phyloP scores from a whole-genome alignment of 352 stramenopile genomes.

The Phytophthora cactorum region DNA sequence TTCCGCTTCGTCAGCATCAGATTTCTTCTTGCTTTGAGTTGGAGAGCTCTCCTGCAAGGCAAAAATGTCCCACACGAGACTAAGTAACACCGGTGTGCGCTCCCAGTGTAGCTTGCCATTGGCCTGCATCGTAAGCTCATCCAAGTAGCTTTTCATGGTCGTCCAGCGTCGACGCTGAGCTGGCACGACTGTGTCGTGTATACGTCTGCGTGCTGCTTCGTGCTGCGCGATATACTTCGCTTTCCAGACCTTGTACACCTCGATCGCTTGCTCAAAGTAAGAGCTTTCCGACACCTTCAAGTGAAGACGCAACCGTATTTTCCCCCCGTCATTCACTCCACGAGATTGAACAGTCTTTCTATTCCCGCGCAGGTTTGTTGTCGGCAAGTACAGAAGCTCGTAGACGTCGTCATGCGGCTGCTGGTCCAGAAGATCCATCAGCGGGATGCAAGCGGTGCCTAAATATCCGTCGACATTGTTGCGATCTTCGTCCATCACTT shows the following conservation, averaged over 20 bases:
- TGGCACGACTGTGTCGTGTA: constrained; percentile 68
- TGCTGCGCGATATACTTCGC: constrained; percentile 65
- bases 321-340: constrained; percentile 29
- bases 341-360: not conserved
- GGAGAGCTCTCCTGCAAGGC: constrained; percentile 35
- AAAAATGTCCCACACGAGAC: constrained; percentile 81
- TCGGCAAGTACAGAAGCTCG: constrained; percentile 46
- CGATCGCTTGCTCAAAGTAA: constrained; percentile 68
- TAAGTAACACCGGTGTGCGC: constrained; percentile 65
- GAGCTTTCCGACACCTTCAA: constrained; percentile 67
- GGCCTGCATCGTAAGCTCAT: constrained; percentile 55
- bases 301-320: constrained; percentile 52
- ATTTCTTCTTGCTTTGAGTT: constrained; percentile 14
- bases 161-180: constrained; percentile 68
- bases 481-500: constrained; percentile 64
- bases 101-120: constrained; percentile 69
- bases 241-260: constrained; percentile 70
- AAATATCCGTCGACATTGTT: constrained; percentile 55
- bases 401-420: constrained; percentile 66
- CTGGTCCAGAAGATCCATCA: constrained; percentile 75
- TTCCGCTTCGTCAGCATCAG: constrained; percentile 34
- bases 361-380: constrained; percentile 10
- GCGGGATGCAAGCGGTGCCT: constrained; percentile 61
- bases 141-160: constrained; percentile 61
- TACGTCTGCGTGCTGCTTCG: constrained; percentile 54